Conservation (phyloP, 371 early-diverging fungal genomes). For the Saksenaea oblongispora region DNA sequence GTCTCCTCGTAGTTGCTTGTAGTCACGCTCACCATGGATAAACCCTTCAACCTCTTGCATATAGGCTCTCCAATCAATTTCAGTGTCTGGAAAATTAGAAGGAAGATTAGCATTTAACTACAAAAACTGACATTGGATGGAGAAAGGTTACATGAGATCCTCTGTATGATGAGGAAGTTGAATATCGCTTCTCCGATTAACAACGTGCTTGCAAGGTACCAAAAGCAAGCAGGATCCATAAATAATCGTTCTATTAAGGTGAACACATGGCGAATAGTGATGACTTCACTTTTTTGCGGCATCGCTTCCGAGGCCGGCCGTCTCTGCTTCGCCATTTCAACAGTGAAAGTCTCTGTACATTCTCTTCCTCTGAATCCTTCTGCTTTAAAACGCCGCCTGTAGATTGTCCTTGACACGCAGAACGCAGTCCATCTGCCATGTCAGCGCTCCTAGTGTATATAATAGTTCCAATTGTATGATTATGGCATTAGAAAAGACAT, state of each 20-base stretch:
- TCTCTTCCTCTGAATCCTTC: no score
- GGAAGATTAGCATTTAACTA: neutral
- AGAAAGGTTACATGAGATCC: conserved; percentile 56
- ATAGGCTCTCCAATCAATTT: conserved; percentile 94
- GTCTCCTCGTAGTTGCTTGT: conserved; percentile 78
- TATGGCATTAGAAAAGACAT: no score
- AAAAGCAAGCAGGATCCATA: conserved; percentile 65
- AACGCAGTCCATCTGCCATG: no score
- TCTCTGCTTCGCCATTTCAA: neutral
- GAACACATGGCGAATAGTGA: neutral
- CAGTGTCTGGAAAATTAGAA: conserved; percentile 66
- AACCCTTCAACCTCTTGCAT: conserved; percentile 90
- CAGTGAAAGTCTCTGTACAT: no score
- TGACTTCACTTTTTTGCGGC: neutral
- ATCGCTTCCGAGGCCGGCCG: neutral
- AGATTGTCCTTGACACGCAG: no score
- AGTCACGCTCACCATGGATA: conserved; percentile 80
- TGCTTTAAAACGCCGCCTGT: neutral
- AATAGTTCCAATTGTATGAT: no score
- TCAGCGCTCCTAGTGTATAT: no score
- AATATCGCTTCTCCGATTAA: conserved; percentile 49
- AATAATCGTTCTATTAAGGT: conserved; percentile 27
- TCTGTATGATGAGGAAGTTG: conserved; percentile 55
- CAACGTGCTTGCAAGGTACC: conserved; percentile 62
- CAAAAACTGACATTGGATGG: no score